A percentile compares a stretch with the other conserved stretches of the same genome.
Evolutionary conservation across 345 rosid species (phyloP).

Genomic region (Firmiana major): DNA sequence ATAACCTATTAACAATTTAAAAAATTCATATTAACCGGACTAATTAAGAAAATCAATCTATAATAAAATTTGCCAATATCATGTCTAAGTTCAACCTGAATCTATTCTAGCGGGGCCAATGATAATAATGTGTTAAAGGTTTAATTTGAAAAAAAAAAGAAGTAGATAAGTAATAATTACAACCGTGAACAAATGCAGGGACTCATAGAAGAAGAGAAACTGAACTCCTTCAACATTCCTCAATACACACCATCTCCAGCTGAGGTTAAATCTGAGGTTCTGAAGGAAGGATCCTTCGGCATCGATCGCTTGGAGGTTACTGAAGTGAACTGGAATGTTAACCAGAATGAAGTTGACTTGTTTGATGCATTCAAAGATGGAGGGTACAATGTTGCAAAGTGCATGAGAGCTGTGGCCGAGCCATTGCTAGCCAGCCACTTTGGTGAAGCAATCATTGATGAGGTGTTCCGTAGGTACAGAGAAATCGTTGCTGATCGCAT

Average conservation of each 20-base stretch:
- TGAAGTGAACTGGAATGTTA: slow-evolving; percentile 40
- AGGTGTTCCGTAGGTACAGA: too few relatives aligned
- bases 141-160: not conserved
- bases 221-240: slow-evolving; percentile 52
- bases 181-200: slow-evolving; percentile 29
- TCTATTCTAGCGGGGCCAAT: too few relatives aligned
- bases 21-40: too few relatives aligned
- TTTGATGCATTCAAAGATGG: slow-evolving; percentile 3
- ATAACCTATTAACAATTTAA: too few relatives aligned
- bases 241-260: slow-evolving; percentile 41
- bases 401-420: too few relatives aligned
- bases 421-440: too few relatives aligned
- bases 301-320: slow-evolving; percentile 33
- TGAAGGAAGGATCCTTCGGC: slow-evolving; percentile 41
- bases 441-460: too few relatives aligned
- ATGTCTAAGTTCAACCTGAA: too few relatives aligned
- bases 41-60: too few relatives aligned
- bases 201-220: slow-evolving; percentile 35
- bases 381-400: too few relatives aligned
- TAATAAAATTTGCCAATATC: too few relatives aligned
- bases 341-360: not conserved
- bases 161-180: not conserved
- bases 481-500: too few relatives aligned
- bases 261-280: slow-evolving; percentile 37
- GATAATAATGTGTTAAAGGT: not conserved